Conservation (phyloP, 805 yeast species). For the Candida glaebosa region DNA sequence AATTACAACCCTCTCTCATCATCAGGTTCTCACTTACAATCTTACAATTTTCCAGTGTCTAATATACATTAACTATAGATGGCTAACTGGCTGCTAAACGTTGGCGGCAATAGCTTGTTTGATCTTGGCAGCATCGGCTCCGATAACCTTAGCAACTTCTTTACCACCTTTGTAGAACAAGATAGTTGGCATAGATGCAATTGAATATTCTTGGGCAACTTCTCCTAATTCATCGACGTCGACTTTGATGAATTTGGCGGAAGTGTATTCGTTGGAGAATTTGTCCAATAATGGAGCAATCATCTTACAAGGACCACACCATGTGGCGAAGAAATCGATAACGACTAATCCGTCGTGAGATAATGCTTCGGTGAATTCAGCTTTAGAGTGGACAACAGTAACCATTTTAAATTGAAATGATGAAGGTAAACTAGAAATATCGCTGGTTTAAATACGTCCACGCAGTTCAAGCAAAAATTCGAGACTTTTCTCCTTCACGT, state of each 20-base stretch:
- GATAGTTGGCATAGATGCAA: slow-evolving; percentile 58
- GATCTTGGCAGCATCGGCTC: slow-evolving; percentile 86
- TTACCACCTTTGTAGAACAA: slow-evolving; percentile 81
- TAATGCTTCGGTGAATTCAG: slow-evolving; percentile 68
- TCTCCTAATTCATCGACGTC: slow-evolving; percentile 85
- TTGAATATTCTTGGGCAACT: slow-evolving; percentile 64
- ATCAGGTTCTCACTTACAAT: too few species aligned
- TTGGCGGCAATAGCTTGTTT: slow-evolving; percentile 60
- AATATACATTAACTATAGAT: neutral
- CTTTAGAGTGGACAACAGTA: slow-evolving; percentile 23
- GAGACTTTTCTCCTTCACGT: neutral
- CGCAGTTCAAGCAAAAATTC: neutral
- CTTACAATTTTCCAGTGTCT: neutral
- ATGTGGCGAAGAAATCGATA: slow-evolving; percentile 93
- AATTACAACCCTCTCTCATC: too few species aligned
- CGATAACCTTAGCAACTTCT: slow-evolving; percentile 74
- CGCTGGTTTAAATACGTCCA: neutral
- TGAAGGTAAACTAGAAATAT: neutral
- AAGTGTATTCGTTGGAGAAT: slow-evolving; percentile 63
- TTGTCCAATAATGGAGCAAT: slow-evolving; percentile 91
- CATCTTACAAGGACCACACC: slow-evolving; percentile 99
- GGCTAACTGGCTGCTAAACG: slow-evolving; percentile 33
- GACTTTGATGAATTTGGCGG: slow-evolving; percentile 78
- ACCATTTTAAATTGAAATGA: slow-evolving; percentile 28
- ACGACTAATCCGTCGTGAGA: slow-evolving; percentile 70